Evolutionary conservation across 345 rosid genomes (phyloP).

Genomic region (Eucalyptus shirleyi): DNA sequence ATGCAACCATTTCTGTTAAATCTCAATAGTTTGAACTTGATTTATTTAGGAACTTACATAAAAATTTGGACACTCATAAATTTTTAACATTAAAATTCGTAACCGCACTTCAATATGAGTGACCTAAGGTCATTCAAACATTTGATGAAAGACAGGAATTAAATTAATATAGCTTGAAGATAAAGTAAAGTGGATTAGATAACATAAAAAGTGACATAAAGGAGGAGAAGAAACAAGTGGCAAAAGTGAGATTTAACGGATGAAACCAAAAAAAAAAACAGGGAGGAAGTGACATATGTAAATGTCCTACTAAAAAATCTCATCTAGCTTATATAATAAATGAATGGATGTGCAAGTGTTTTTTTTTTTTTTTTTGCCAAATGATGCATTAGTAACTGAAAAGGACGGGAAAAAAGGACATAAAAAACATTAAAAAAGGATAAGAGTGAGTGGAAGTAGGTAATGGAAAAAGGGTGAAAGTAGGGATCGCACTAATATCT

Average conservation of each 20-base stretch:
- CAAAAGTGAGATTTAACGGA: background rate
- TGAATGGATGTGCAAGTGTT: background rate
- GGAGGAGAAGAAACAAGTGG: background rate
- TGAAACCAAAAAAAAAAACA: background rate
- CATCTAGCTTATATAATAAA: background rate
- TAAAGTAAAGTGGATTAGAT: background rate
- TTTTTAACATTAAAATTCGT: background rate
- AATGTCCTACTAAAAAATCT: background rate
- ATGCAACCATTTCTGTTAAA: background rate
- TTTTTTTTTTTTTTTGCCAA: background rate
- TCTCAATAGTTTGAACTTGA: background rate
- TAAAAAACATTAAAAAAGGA: background rate
- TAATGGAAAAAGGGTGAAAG: background rate
- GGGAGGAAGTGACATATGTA: background rate
- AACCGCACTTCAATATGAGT: background rate
- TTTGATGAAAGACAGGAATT: background rate
- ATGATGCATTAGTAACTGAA: background rate
- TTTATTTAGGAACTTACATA: background rate
- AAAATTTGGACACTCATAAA: background rate
- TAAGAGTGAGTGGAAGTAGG: background rate
- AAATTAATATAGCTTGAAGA: background rate
- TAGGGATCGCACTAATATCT: background rate
- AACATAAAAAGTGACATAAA: background rate
- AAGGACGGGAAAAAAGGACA: background rate
- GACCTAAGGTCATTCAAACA: background rate